Percentiles rank a stretch among this genome's conserved stretches.
phyloP scores from a whole-genome alignment of 129 eudicot species.

The Flaveria robusta region DNA sequence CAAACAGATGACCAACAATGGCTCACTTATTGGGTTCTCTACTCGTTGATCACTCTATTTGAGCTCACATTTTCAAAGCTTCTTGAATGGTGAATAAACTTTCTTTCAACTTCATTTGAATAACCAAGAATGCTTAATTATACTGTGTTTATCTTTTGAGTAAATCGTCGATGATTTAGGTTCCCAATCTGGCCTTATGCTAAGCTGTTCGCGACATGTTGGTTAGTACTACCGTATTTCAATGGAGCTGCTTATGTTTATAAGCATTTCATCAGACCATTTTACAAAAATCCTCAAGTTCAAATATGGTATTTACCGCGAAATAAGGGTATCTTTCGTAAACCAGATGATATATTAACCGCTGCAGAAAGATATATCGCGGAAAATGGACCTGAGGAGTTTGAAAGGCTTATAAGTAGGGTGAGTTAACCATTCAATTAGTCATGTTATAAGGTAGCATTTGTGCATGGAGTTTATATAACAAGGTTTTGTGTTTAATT shows the following conservation, averaged over 20 bases:
- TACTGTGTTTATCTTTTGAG: not conserved
- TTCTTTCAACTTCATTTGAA: not conserved
- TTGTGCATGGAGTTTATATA: not conserved
- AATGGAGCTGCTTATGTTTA: constrained; percentile 89
- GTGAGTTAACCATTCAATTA: constrained; percentile 38
- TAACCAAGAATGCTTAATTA: not conserved
- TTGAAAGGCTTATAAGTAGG: constrained; percentile 71
- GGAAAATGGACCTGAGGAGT: constrained; percentile 81
- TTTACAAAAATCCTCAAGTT: constrained; percentile 67
- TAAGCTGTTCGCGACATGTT: constrained; percentile 63
- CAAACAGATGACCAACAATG: constrained; percentile 81
- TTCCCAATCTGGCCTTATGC: constrained; percentile 91
- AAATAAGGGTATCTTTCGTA: constrained; percentile 56
- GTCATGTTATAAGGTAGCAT: not conserved
- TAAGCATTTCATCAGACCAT: constrained; percentile 74
- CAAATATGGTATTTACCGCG: constrained; percentile 73
- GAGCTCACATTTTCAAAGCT: constrained; percentile 80
- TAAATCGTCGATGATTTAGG: constrained; percentile 46
- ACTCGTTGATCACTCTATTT: constrained; percentile 76
- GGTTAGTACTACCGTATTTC: constrained; percentile 87
- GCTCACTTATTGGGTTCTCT: constrained; percentile 96
- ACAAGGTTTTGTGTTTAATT: constrained; percentile 6
- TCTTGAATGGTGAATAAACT: constrained; percentile 64
- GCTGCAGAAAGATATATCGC: constrained; percentile 87
- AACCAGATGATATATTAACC: constrained; percentile 63